These are phyloP conservation scores for Sporobolomyces roseus DNA, from an alignment of 768 basidiomycete species.

Conservation along the genomic window DNA sequence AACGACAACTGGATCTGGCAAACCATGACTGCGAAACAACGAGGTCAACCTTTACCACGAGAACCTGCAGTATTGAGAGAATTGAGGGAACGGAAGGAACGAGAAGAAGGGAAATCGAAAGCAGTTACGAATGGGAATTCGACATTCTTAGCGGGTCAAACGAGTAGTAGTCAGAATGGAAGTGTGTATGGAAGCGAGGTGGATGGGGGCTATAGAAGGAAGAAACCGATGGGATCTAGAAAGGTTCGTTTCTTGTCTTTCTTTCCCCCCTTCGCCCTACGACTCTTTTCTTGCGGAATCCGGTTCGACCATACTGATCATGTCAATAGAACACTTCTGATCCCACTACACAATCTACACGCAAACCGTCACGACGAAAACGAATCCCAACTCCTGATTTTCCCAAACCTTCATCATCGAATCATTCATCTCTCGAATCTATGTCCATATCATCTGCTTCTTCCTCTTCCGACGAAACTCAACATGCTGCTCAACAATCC, in stretches of 20 bases:
- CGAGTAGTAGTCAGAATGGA: background rate
- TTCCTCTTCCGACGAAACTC: background rate
- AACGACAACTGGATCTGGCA: background rate
- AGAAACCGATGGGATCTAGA: conserved; percentile 24
- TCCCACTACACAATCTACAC: background rate
- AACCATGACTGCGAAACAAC: background rate
- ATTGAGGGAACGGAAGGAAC: background rate
- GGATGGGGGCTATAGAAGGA: conserved; percentile 4
- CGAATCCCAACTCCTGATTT: conserved; percentile 7
- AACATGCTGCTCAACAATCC: background rate
- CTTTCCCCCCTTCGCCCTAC: too few relatives aligned
- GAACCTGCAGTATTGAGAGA: background rate
- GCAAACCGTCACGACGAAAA: background rate
- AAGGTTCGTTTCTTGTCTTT: conserved; percentile 9
- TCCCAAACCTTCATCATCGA: background rate
- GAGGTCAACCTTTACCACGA: background rate
- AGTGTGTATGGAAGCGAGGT: too few relatives aligned
- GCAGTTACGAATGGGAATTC: background rate
- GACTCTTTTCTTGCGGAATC: background rate
- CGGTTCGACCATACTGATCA: conserved; percentile 7
- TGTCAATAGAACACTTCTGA: background rate
- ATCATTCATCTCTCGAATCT: background rate
- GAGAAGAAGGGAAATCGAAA: background rate
- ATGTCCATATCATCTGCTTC: background rate
- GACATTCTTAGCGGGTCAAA: background rate